Evolutionary conservation across 441 rosid genomes (phyloP).

Genomic region (Euphorbia celastroides): DNA sequence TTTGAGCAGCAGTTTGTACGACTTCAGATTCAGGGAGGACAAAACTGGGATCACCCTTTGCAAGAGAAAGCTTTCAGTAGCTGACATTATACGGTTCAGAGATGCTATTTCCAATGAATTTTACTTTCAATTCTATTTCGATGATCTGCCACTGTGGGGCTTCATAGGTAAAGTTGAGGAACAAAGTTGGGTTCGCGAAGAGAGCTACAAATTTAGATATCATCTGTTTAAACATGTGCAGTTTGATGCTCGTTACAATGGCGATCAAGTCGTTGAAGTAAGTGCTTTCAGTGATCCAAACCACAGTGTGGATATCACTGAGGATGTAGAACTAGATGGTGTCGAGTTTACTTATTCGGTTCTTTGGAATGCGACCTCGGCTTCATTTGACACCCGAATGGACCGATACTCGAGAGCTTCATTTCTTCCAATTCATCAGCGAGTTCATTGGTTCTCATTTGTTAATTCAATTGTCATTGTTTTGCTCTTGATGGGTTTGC

Average conservation of each 20-base stretch:
- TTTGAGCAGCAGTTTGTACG: conserved; percentile 44
- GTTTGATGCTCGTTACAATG: conserved; percentile 61
- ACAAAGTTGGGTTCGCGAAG: too few relatives aligned
- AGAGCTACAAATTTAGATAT: too few relatives aligned
- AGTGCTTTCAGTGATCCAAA: conserved; percentile 62
- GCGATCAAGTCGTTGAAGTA: conserved; percentile 45
- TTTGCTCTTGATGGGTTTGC: conserved; percentile 53
- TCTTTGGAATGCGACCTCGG: conserved; percentile 53
- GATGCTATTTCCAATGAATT: conserved; percentile 51
- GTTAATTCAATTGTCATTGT: conserved; percentile 47
- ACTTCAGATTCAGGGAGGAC: conserved; percentile 49
- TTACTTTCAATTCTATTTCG: conserved; percentile 83
- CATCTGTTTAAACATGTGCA: conserved; percentile 62
- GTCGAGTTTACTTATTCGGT: conserved; percentile 74
- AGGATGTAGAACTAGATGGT: conserved; percentile 47
- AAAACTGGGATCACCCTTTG: conserved; percentile 38
- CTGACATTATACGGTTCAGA: conserved; percentile 51
- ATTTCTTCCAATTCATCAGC: conserved; percentile 36
- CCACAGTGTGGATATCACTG: too few relatives aligned
- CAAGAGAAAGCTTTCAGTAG: conserved; percentile 37
- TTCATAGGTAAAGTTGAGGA: conserved; percentile 73
- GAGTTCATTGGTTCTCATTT: conserved; percentile 67
- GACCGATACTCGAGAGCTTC: conserved; percentile 54
- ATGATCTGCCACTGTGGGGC: conserved; percentile 92
- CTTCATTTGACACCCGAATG: conserved; percentile 48